Conservation (phyloP, 2,329 filamentous ascomycete genomes). For the Penicillium psychrosexuale region DNA sequence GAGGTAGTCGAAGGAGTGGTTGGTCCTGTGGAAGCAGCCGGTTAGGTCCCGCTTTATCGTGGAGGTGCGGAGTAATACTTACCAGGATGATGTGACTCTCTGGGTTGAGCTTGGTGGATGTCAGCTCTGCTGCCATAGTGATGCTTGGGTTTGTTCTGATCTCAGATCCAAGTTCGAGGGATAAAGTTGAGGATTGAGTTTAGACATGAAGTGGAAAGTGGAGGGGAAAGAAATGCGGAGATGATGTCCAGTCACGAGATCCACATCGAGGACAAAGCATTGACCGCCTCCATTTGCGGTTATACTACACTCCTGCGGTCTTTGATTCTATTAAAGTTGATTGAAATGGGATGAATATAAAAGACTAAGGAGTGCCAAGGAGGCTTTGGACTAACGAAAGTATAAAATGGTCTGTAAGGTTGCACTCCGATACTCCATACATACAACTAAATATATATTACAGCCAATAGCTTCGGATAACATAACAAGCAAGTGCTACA, state of each 20-base stretch:
- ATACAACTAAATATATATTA: background rate
- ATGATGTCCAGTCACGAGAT: slow-evolving; percentile 12
- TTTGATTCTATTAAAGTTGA: background rate
- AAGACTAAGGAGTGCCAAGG: background rate
- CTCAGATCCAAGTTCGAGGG: background rate
- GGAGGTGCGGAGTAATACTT: slow-evolving; percentile 18
- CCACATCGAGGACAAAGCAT: background rate
- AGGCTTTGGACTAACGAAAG: background rate
- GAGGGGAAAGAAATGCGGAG: slow-evolving; percentile 8
- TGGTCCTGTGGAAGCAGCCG: slow-evolving; percentile 64
- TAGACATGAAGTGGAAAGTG: background rate
- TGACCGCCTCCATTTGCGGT: slow-evolving; percentile 6
- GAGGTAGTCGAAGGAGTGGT: slow-evolving; percentile 85
- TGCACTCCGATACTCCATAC: background rate
- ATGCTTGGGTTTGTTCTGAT: background rate
- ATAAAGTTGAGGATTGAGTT: background rate
- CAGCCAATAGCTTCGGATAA: background rate
- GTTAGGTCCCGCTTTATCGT: slow-evolving; percentile 10
- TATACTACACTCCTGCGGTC: background rate
- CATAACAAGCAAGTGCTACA: background rate
- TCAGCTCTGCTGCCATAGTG: slow-evolving; percentile 44
- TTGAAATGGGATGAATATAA: background rate
- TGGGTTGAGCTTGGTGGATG: slow-evolving; percentile 48
- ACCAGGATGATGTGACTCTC: slow-evolving; percentile 51
- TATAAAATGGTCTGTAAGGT: too few species aligned